Percentiles rank a stretch among this genome's conserved stretches.
phyloP scores from a whole-genome alignment of 257 asterid genomes.

The Plectranthus barbatus region DNA sequence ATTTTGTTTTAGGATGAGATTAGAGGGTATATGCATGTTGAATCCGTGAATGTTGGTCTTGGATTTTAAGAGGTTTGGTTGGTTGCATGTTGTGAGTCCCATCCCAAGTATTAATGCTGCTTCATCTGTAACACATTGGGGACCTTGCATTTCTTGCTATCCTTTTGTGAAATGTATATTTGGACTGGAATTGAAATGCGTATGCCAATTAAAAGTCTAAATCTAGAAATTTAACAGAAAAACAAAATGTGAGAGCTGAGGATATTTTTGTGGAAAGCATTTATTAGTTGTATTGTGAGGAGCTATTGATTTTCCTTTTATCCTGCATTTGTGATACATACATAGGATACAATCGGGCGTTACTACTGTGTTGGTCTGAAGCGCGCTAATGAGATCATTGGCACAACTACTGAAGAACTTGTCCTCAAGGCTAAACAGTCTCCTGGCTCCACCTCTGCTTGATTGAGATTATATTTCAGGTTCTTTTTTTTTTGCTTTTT shows the following conservation, averaged over 20 bases:
- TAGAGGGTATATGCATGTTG: background rate
- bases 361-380: slow-evolving; percentile 77
- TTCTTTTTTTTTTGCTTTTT: too few species aligned
- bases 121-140: background rate
- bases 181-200: background rate
- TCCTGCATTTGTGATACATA: slow-evolving; percentile 12
- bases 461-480: too few species aligned
- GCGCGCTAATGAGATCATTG: slow-evolving; percentile 96
- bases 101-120: background rate
- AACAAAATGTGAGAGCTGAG: too few species aligned
- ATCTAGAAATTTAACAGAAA: too few species aligned
- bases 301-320: too few species aligned
- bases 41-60: background rate
- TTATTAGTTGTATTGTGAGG: background rate
- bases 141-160: background rate
- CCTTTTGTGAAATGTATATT: background rate
- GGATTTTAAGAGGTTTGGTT: background rate
- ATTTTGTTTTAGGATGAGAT: background rate
- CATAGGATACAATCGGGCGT: slow-evolving; percentile 74
- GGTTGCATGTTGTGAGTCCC: background rate
- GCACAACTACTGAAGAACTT: slow-evolving; percentile 90
- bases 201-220: background rate
- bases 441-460: slow-evolving; percentile 8
- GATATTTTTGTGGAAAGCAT: background rate
- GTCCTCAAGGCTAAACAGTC: slow-evolving; percentile 80